phyloP scores from a whole-genome alignment of 805 yeast species.

The Metschnikowia picachoensis region DNA sequence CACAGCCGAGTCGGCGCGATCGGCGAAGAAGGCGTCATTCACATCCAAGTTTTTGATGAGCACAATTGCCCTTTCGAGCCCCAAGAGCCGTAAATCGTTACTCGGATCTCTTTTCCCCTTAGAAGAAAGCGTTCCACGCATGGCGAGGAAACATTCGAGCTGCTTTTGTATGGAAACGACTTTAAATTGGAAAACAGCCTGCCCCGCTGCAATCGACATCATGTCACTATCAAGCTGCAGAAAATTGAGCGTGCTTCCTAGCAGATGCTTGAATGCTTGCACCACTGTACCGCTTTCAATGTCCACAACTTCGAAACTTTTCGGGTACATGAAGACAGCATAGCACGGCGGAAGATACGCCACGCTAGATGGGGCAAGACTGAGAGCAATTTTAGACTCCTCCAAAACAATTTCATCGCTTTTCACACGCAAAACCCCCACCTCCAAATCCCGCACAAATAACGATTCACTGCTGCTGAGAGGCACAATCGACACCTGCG shows the following conservation, averaged over 20 bases:
- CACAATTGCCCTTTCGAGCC: conserved; percentile 32
- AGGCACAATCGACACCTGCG: conserved; percentile 23
- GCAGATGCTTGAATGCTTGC: conserved; percentile 32
- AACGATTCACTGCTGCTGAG: conserved; percentile 13
- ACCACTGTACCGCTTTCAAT: conserved; percentile 31
- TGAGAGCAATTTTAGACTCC: conserved; percentile 23
- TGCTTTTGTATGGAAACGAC: conserved; percentile 29
- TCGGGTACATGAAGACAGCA: conserved; percentile 27
- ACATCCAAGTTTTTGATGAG: conserved; percentile 26
- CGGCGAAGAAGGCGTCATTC: conserved; percentile 24
- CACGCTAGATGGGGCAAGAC: conserved; percentile 24
- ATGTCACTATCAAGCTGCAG: conserved; percentile 13
- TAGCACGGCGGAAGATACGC: conserved; percentile 32
- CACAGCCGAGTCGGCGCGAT: conserved; percentile 6
- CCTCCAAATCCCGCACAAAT: conserved; percentile 33
- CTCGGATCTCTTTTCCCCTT: conserved; percentile 22
- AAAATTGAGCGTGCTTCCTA: conserved; percentile 24
- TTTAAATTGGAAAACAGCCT: conserved; percentile 30
- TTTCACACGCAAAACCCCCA: conserved; percentile 15
- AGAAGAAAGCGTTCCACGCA: conserved; percentile 14
- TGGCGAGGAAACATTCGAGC: conserved; percentile 32
- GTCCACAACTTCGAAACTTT: conserved; percentile 34
- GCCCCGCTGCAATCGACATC: conserved; percentile 24
- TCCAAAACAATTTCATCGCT: conserved; percentile 9
- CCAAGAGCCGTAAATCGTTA: conserved; percentile 29